These are phyloP conservation scores for Nemophila menziesii DNA, from an alignment of 257 asterid genomes.

Conservation along the genomic window DNA sequence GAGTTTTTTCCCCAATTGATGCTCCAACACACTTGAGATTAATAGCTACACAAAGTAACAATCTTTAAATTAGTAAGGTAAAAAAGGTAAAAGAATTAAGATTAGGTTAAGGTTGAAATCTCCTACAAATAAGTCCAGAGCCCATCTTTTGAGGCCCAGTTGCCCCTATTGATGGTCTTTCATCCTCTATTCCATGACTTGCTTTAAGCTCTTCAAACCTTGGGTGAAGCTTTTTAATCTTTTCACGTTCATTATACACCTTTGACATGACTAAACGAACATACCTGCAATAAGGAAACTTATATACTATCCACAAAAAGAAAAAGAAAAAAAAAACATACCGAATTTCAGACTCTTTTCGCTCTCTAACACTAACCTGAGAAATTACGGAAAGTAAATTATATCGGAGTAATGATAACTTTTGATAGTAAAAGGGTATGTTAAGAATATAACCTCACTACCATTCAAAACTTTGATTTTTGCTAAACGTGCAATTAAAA, in stretches of 20 bases:
- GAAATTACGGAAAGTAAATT: constrained; percentile 8
- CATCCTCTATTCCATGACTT: constrained; percentile 74
- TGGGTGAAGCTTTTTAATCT: constrained; percentile 58
- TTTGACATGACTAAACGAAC: constrained; percentile 87
- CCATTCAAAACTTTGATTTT: constrained; percentile 62
- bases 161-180: constrained; percentile 42
- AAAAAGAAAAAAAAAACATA: constrained; percentile 26
- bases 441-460: constrained; percentile 55
- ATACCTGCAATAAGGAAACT: constrained; percentile 36
- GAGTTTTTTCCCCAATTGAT: constrained; percentile 76
- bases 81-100: too few relatives aligned
- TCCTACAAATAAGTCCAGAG: constrained; percentile 79
- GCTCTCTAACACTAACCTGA: constrained; percentile 78
- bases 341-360: constrained; percentile 96
- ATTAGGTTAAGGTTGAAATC: constrained; percentile 9
- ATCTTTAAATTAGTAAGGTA: constrained; percentile 5
- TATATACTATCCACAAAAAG: not conserved
- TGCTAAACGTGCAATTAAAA: constrained; percentile 70
- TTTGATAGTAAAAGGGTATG: constrained; percentile 3
- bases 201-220: constrained; percentile 74
- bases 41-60: constrained; percentile 38
- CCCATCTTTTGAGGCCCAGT: constrained; percentile 83
- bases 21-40: constrained; percentile 84
- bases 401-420: constrained; percentile 8
- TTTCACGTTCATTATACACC: constrained; percentile 34